Evolutionary conservation across 1,284 basidiomycete genomes (phyloP).

Genomic region (Cronartium quercuum): DNA sequence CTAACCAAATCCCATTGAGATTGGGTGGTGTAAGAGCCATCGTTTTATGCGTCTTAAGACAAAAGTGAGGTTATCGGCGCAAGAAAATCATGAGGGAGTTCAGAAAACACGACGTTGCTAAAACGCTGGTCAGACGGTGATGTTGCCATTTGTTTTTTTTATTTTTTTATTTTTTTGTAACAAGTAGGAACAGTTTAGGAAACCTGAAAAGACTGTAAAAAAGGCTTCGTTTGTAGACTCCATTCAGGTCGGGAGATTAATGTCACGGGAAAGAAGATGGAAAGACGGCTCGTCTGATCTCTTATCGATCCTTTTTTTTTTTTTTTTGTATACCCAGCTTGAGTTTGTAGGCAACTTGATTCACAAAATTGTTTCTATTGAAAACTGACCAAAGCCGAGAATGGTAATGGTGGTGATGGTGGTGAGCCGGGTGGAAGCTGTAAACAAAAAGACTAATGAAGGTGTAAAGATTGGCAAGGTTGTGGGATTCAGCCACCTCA

Average conservation of each 20-base stretch:
- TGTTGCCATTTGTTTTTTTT: slow-evolving; percentile 21
- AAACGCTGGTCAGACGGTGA: slow-evolving; percentile 34
- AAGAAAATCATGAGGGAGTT: slow-evolving; percentile 34
- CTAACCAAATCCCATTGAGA: background rate
- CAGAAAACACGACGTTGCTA: slow-evolving; percentile 20
- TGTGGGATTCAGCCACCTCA: no score
- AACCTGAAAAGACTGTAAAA: background rate
- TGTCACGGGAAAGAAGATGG: slow-evolving; percentile 8
- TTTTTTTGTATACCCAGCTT: no score
- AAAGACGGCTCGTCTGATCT: slow-evolving; percentile 22
- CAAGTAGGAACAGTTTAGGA: background rate
- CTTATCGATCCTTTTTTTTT: slow-evolving; percentile 22
- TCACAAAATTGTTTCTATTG: slow-evolving; percentile 19
- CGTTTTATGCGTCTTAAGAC: background rate
- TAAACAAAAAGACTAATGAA: slow-evolving; percentile 3
- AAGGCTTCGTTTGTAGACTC: background rate
- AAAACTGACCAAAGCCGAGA: no score
- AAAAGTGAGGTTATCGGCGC: slow-evolving; percentile 16
- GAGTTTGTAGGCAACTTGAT: slow-evolving; percentile 19
- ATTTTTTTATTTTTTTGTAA: background rate
- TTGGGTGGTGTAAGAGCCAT: background rate
- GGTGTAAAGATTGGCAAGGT: slow-evolving; percentile 17
- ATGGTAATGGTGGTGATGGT: background rate
- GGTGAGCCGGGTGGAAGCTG: background rate
- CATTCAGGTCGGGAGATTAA: slow-evolving; percentile 22